Evolutionary conservation across 345 rosid genomes (phyloP), one percentile per base, ranked within the genome.

Genomic region (Moringa oleifera): DNA sequence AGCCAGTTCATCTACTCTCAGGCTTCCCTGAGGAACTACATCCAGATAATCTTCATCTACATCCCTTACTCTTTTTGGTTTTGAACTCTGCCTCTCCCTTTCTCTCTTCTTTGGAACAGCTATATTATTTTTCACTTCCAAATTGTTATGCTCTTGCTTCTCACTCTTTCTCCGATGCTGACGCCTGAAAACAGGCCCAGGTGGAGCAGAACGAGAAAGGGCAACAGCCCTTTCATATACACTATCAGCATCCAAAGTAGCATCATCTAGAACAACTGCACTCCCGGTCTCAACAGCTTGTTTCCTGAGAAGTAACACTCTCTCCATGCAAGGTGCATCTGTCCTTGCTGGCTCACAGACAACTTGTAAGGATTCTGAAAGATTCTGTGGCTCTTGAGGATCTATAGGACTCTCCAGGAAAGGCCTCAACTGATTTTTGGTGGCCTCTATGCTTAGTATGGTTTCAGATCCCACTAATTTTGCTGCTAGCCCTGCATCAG

Each of bases 1-100:
- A 58, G 97, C 98, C 58, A 89, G 93, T 77, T 92, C 98, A 74
- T 92, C 98, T 16, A 92, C 68, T 59, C 77, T 62, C 52, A 86
- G 69, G 72, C 84, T 86, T 72, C 97, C 99, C 22, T 67, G 72
- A 0, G 92, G 79, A 19, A 57, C 61, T 19, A 62, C 74, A 63
- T 70, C 77, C 59, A 65, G 62, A 59, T 31, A 68, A 46, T 16
- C 68, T 68, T 76, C 83, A 37, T 57, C 72, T 21, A 64, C 61
- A 53, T 68, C 66, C 47, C 62, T 49, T 25, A 24, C 25, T 72
- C 68, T 70, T 47, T 28, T 58, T 51, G 49, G 52, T 64, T 62
- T 62, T 20, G 62, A 51, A 51, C 58, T 65, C 63, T 65, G 67
- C 73, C 57, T 76, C 72, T 47, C 65, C 23, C 50, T 65, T 71